These are phyloP conservation scores for Phanerochaete sordida DNA, from an alignment of 768 basidiomycete species.

Conservation along the genomic window DNA sequence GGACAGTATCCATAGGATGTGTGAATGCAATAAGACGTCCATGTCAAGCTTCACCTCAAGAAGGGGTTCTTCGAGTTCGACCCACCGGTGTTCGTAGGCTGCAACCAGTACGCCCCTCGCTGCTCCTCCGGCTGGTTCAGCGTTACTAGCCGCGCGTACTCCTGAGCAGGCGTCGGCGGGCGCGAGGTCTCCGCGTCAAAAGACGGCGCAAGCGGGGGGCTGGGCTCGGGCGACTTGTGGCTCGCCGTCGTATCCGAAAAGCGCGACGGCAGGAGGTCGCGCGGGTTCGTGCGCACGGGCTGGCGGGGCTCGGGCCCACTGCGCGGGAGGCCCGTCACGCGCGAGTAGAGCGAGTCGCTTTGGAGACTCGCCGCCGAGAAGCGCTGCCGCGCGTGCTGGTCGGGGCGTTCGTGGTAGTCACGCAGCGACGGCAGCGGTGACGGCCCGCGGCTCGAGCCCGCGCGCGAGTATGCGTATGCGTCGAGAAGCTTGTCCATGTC, in stretches of 20 bases:
- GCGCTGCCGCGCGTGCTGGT: slow-evolving; percentile 14
- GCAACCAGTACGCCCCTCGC: slow-evolving; percentile 40
- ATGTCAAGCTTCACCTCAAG: too few species aligned
- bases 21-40: too few species aligned
- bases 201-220: slow-evolving; percentile 11
- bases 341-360: slow-evolving; percentile 60
- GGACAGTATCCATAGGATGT: too few species aligned
- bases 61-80: slow-evolving; percentile 49
- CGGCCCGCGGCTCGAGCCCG: slow-evolving; percentile 36
- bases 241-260: slow-evolving; percentile 44
- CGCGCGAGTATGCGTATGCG: slow-evolving; percentile 43
- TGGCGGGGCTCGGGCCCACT: slow-evolving; percentile 69
- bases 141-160: slow-evolving; percentile 49
- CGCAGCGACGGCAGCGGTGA: slow-evolving; percentile 38
- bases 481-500: slow-evolving; percentile 50
- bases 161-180: slow-evolving; percentile 54
- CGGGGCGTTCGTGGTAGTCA: slow-evolving; percentile 22
- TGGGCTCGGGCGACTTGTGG: slow-evolving; percentile 20
- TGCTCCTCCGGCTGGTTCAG: slow-evolving; percentile 17
- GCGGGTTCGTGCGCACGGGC: slow-evolving; percentile 49
- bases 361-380: slow-evolving; percentile 35
- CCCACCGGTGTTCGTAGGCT: slow-evolving; percentile 40
- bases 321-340: slow-evolving; percentile 61
- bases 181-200: slow-evolving; percentile 20
- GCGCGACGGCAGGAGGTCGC: slow-evolving; percentile 38